phyloP scores from a whole-genome alignment of 2,329 filamentous ascomycete species.

The Xylariaceae sp. region DNA sequence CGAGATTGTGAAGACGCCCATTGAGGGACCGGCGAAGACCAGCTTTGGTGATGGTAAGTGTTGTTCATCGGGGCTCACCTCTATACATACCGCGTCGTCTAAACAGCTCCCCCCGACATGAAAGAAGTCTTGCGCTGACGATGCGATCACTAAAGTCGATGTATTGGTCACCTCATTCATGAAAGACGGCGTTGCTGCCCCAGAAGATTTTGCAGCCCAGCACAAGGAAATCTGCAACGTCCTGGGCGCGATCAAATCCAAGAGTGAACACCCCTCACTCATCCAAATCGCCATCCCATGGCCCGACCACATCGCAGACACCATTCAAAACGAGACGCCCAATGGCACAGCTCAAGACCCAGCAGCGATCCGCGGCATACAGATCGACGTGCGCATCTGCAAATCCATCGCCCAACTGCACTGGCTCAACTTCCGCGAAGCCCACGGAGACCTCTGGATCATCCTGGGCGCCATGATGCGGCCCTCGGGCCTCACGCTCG shows the following conservation, averaged over 20 bases:
- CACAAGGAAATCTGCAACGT: constrained; percentile 33
- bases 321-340: constrained; percentile 12
- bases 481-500: constrained; percentile 60
- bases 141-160: constrained; percentile 45
- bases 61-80: not conserved
- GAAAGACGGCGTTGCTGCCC: constrained; percentile 12
- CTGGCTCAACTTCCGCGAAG: constrained; percentile 64
- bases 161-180: constrained; percentile 50
- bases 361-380: constrained; percentile 45
- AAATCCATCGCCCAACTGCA: constrained; percentile 38
- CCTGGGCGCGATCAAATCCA: constrained; percentile 43
- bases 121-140: not conserved
- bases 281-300: constrained; percentile 52
- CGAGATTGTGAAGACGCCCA: constrained; percentile 50
- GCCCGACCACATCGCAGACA: constrained; percentile 33
- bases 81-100: not conserved
- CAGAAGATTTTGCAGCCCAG: constrained; percentile 14
- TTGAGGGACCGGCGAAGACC: constrained; percentile 63
- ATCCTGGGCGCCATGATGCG: constrained; percentile 59
- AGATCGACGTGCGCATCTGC: constrained; percentile 63
- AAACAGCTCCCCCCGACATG: too few species aligned
- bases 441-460: constrained; percentile 68
- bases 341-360: constrained; percentile 30
- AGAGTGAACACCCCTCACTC: constrained; percentile 24
- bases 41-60: constrained; percentile 57